Percentiles rank a stretch among this genome's conserved stretches.
These are phyloP conservation scores for Linum usitatissimum DNA, from an alignment of 345 rosid genomes.

Conservation along the genomic window DNA sequence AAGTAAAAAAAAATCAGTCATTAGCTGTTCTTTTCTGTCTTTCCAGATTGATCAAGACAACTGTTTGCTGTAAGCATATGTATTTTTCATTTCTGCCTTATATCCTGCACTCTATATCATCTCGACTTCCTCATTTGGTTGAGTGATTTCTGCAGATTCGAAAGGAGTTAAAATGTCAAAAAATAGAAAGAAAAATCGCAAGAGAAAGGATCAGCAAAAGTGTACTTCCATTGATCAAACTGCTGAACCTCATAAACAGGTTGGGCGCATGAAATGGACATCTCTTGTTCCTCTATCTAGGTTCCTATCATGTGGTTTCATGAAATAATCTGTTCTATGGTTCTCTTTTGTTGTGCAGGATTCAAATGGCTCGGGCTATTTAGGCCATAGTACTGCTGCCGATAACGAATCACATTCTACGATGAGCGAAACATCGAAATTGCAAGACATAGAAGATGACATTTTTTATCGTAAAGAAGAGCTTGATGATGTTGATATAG, in stretches of 20 bases:
- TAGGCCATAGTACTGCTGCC: conserved; percentile 4
- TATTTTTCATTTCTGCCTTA: background rate
- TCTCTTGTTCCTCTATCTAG: background rate
- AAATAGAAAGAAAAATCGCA: conserved; percentile 55
- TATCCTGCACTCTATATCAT: background rate
- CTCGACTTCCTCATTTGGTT: conserved; percentile 1
- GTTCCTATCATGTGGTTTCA: background rate
- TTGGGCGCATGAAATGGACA: background rate
- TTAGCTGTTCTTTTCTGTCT: background rate
- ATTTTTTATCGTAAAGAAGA: conserved; percentile 11
- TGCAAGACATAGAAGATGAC: conserved; percentile 8
- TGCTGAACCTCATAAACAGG: conserved; percentile 9
- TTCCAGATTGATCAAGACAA: conserved; percentile 6
- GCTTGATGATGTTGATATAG: conserved; percentile 17
- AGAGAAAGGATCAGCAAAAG: conserved; percentile 52
- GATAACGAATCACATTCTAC: conserved; percentile 5
- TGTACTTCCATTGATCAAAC: conserved; percentile 14
- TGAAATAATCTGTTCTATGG: background rate
- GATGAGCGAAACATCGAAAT: conserved; percentile 9
- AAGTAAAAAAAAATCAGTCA: background rate
- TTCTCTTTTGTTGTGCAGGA: conserved; percentile 8
- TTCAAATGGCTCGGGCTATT: conserved; percentile 4
- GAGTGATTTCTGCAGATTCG: conserved; percentile 43
- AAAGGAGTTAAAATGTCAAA: conserved; percentile 45
- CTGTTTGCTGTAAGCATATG: background rate